phyloP scores from a whole-genome alignment of 352 stramenopile genomes.

The Phytophthora europaea region DNA sequence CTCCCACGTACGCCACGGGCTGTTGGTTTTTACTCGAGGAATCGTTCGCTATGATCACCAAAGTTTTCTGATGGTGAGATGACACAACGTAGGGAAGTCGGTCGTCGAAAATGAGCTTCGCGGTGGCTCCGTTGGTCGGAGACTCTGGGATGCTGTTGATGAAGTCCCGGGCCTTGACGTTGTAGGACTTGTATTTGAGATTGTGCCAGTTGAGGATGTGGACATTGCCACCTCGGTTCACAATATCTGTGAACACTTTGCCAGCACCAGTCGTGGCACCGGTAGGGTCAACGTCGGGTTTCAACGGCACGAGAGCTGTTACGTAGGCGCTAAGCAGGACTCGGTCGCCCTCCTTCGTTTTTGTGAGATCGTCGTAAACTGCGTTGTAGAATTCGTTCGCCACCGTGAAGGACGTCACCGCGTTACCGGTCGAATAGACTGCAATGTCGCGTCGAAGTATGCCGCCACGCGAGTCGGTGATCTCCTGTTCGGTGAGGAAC shows the following conservation, averaged over 20 bases:
- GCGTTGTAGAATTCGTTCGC: conserved; percentile 60
- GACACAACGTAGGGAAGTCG: conserved; percentile 44
- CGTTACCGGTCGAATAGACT: conserved; percentile 48
- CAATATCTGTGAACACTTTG: conserved; percentile 43
- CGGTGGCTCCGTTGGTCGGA: conserved; percentile 28
- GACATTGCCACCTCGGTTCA: conserved; percentile 51
- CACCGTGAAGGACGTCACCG: conserved; percentile 50
- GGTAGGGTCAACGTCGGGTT: conserved; percentile 38
- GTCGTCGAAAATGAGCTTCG: conserved; percentile 64
- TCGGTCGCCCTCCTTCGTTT: conserved; percentile 30
- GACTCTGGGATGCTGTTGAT: conserved; percentile 47
- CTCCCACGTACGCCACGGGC: conserved; percentile 58
- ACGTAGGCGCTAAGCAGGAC: conserved; percentile 60
- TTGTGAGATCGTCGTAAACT: conserved; percentile 52
- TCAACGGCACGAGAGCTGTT: conserved; percentile 54
- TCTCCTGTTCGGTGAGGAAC: conserved; percentile 67
- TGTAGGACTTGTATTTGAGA: conserved; percentile 49
- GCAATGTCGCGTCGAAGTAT: conserved; percentile 47
- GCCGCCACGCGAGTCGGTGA: conserved; percentile 52
- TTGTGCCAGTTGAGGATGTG: conserved; percentile 69
- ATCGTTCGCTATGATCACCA: conserved; percentile 32
- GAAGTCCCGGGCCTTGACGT: conserved; percentile 49
- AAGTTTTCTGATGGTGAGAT: conserved; percentile 68
- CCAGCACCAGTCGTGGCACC: conserved; percentile 41
- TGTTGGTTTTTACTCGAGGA: conserved; percentile 18